A percentile compares a stretch with the other conserved stretches of the same genome.
phyloP scores from a whole-genome alignment of 2,329 filamentous ascomycete genomes.

The Diplodia corticola region DNA sequence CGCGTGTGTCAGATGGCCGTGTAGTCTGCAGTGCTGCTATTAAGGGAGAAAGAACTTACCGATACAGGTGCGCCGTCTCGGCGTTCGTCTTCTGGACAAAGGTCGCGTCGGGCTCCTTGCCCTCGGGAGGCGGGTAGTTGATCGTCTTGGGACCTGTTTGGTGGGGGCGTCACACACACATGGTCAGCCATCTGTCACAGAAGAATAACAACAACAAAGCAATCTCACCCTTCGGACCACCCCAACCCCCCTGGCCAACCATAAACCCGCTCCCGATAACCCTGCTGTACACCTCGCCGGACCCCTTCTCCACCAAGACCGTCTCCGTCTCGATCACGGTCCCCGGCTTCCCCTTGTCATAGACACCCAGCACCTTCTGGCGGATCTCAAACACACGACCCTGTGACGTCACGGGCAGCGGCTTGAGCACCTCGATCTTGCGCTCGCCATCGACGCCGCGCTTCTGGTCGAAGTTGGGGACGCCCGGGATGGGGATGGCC shows the following conservation, averaged over 20 bases:
- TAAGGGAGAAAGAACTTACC: neutral
- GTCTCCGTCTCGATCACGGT: constrained; percentile 80
- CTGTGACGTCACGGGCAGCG: constrained; percentile 67
- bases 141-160: constrained; percentile 68
- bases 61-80: constrained; percentile 60
- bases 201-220: neutral
- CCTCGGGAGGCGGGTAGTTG: constrained; percentile 75
- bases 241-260: constrained; percentile 80
- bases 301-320: constrained; percentile 69
- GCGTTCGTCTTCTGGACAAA: constrained; percentile 69
- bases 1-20: neutral
- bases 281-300: constrained; percentile 69
- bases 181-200: no score
- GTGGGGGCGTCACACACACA: no score
- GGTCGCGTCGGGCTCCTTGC: constrained; percentile 67
- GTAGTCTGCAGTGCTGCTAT: neutral
- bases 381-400: constrained; percentile 72
- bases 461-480: constrained; percentile 73
- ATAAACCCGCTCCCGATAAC: constrained; percentile 73
- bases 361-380: constrained; percentile 78
- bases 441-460: constrained; percentile 84
- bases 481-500: constrained; percentile 69
- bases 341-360: constrained; percentile 81
- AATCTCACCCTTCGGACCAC: constrained; percentile 81
- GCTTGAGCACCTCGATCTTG: constrained; percentile 73